Conservation (phyloP, 163 green algal genomes). For the Scenedesmus sp. region DNA sequence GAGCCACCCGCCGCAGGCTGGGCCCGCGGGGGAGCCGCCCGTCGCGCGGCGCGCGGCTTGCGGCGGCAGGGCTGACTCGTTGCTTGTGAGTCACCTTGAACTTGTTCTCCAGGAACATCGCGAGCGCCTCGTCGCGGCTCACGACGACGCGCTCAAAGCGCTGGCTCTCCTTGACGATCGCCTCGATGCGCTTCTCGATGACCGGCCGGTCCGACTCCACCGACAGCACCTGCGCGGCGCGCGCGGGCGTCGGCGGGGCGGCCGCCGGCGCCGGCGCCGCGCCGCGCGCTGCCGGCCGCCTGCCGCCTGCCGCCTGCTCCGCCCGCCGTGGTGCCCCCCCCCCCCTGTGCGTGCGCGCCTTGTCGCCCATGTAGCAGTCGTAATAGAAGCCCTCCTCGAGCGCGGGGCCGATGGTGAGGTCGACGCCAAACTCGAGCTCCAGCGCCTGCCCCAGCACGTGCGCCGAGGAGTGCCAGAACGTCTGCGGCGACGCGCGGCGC, state of each 20-base stretch:
- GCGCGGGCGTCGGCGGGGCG: not conserved
- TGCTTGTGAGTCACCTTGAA: conserved; percentile 95
- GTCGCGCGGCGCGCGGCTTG: too few species aligned
- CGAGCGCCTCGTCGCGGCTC: conserved; percentile 89
- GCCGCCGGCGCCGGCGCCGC: not conserved
- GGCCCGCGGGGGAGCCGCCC: too few species aligned
- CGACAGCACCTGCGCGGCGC: conserved; percentile 61
- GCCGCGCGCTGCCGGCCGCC: not conserved
- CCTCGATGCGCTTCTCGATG: conserved; percentile 86
- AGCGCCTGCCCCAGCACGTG: conserved; percentile 96
- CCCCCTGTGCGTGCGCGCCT: conserved; percentile 21
- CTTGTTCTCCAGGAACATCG: conserved; percentile 99
- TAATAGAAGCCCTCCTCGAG: conserved; percentile 98
- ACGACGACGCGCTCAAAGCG: conserved; percentile 94
- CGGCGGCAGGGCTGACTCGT: not conserved
- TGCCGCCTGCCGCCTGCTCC: not conserved
- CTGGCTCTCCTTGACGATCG: conserved; percentile 88
- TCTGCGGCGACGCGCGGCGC: conserved; percentile 60
- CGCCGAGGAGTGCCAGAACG: conserved; percentile 97
- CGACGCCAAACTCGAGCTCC: conserved; percentile 93
- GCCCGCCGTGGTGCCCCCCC: not conserved
- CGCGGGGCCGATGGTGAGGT: conserved; percentile 95
- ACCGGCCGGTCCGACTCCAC: conserved; percentile 71
- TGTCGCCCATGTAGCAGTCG: conserved; percentile 93
- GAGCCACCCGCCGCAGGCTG: not conserved